Evolutionary conservation across 352 stramenopile species (phyloP), one percentile per base, ranked within the genome.

Genomic region (Peronospora farinosa): DNA sequence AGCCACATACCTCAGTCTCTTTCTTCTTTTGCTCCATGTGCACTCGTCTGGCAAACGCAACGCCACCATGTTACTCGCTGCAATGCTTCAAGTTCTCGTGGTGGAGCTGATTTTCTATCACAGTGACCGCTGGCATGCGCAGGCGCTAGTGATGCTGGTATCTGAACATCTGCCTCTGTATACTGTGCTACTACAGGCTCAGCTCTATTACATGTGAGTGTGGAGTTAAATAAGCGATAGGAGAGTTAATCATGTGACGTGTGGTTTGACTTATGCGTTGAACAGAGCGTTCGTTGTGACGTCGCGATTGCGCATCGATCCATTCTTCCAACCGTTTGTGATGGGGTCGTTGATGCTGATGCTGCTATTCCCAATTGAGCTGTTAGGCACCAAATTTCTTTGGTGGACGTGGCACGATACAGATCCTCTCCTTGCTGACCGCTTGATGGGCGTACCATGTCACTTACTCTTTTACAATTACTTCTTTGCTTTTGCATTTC

Each of bases 341-440:
- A 86, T 90, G 66, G 76, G 70, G 0, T 50, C 61, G 12, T 48
- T 90, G 6, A 65, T 79, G 41, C 47, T 88, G 16, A 53, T 80
- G 41, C 53, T 90, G 21, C 52, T 59, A 6, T 75, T 91, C 33
- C 82, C 82, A 7, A 81, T 88, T 28, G 78, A 92, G 63, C 60
- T 92, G 40, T 40, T 90, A 28, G 82, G 82, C 40, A 50, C 74
- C 49, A 90, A 90, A 48, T 87, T 92, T 41, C 61, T 92, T 21
- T 89, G 77, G 76, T 92, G 82, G 82, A 92, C 82, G 42, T 89
- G 73, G 67, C 82, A 92, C 49, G 82, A 92, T 48, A 89, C 75
- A 15, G 78, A 92, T 21, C 78, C 78, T 21, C 60, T 86, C 35
- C 56, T 92, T 11, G 50, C 48, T 7, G 69, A 74, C 17, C 75